phyloP scores from a whole-genome alignment of 2,329 filamentous ascomycete species.

The Cladosporium oxysporum region DNA sequence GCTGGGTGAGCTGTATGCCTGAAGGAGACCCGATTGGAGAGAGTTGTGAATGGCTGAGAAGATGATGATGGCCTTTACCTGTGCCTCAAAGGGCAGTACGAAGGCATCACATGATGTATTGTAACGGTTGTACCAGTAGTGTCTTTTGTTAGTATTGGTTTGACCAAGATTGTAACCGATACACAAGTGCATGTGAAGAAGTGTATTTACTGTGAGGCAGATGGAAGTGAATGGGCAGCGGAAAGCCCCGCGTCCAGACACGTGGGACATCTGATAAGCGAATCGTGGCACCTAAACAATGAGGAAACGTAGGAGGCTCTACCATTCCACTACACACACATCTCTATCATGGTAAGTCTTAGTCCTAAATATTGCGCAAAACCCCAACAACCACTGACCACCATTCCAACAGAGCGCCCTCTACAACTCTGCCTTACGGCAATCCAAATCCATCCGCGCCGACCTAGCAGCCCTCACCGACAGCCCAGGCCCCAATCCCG shows the following conservation, averaged over 20 bases:
- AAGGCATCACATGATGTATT: not conserved
- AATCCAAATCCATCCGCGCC: conserved; percentile 75
- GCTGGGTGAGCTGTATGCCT: not conserved
- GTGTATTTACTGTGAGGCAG: not conserved
- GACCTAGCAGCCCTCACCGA: conserved; percentile 67
- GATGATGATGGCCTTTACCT: not conserved
- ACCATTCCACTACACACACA: not conserved
- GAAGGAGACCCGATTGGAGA: not conserved
- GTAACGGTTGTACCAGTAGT: not conserved
- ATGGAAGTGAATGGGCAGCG: conserved; percentile 11
- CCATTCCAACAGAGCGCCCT: conserved; percentile 62
- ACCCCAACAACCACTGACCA: not conserved
- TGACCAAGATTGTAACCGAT: not conserved
- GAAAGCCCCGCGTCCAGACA: conserved; percentile 10
- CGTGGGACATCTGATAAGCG: conserved; percentile 4
- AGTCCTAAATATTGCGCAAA: not conserved
- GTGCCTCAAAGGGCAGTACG: not conserved
- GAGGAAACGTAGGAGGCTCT: conserved; percentile 10
- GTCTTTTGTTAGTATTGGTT: not conserved
- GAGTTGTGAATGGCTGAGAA: not conserved
- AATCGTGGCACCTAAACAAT: not conserved
- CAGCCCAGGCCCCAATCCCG: conserved; percentile 47
- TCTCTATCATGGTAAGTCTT: conserved; percentile 8
- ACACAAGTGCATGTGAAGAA: not conserved
- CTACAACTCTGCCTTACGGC: conserved; percentile 83